Base-by-base conservation (phyloP, 2,329 filamentous ascomycete genomes). In the Verticillium nonalfalfae region DNA sequence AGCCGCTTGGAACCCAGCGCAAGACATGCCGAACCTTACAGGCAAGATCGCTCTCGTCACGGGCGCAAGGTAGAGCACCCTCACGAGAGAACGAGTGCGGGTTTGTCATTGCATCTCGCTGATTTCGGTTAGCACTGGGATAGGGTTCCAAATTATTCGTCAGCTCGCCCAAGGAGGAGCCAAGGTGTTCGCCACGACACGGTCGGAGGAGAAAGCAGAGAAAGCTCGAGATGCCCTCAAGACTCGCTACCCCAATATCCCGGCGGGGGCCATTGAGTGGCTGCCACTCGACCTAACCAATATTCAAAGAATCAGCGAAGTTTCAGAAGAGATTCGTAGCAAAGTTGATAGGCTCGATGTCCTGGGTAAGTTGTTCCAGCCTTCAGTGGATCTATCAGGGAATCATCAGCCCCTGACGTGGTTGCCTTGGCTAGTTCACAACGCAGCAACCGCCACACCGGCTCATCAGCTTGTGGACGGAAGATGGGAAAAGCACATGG, bases 31-130 rank as follows among this genome's bases (percentile, higher is more conserved):
- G 0, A 36, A 64, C 35, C 56, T 70, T 0, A 39, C 35, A 1
- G 69, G 67, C 11, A 70, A 67, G 38, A 57, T 70, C 2, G 65
- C 60, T 14, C 56, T 71, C 1, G 66, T 70, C 4, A 71, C 69
- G 0, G 69, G 69, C 5, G 67, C 61, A 21, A 70, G 65, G 69
- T 71, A 61, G 7, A 64, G 36, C 13, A 3, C n/a, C 13, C 36
- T 40, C 10, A 7, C 33, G 6, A 33, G 13, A 18, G 15, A 11
- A 5, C n/a, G 7, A 55, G 4, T 2, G 14, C 9, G 13, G n/a
- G 10, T n/a, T 5, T 4, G 11, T 31, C 1, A 34, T n/a, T 15
- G 9, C 10, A 40, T 55, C 35, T 33, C 13, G 31, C 39, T 15
- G 35, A 36, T 11, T 33, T 26, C 1, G n/a, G 5, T 33, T 21